phyloP scores from a whole-genome alignment of 2,329 filamentous ascomycete genomes.

The Penicillium verrucosum region DNA sequence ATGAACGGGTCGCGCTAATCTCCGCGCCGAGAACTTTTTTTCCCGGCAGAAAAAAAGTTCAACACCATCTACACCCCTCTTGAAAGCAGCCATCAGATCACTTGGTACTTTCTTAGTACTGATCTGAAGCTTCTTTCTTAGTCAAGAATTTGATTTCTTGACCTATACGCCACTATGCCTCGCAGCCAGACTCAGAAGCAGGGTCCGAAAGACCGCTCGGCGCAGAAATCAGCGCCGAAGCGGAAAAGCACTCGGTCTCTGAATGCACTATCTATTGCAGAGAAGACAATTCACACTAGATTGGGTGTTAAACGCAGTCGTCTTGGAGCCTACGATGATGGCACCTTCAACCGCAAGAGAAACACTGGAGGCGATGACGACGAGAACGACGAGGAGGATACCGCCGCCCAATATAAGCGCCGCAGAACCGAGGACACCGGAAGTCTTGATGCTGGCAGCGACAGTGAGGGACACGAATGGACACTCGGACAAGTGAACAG shows the following conservation, averaged over 20 bases:
- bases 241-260: slow-evolving; percentile 48
- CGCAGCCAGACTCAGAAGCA: slow-evolving; percentile 41
- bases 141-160: background rate
- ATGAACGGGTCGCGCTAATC: slow-evolving; percentile 31
- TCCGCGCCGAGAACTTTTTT: slow-evolving; percentile 37
- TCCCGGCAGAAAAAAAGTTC: slow-evolving; percentile 32
- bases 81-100: slow-evolving; percentile 11
- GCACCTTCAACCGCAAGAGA: slow-evolving; percentile 38
- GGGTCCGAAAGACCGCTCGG: slow-evolving; percentile 36
- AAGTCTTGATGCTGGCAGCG: slow-evolving; percentile 69
- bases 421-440: slow-evolving; percentile 40
- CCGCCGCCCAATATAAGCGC: slow-evolving; percentile 45
- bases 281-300: slow-evolving; percentile 53
- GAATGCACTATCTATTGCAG: slow-evolving; percentile 65
- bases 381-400: slow-evolving; percentile 39
- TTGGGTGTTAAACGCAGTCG: slow-evolving; percentile 55
- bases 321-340: slow-evolving; percentile 56
- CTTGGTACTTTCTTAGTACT: slow-evolving; percentile 5
- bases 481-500: slow-evolving; percentile 67
- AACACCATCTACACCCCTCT: slow-evolving; percentile 16
- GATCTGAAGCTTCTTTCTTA: slow-evolving; percentile 2
- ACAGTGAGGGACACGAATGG: slow-evolving; percentile 85
- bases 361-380: slow-evolving; percentile 42
- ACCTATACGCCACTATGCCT: slow-evolving; percentile 34
- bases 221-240: slow-evolving; percentile 50